Base-by-base conservation (phyloP, 2,329 filamentous ascomycete genomes). In the Claviceps sp. region DNA sequence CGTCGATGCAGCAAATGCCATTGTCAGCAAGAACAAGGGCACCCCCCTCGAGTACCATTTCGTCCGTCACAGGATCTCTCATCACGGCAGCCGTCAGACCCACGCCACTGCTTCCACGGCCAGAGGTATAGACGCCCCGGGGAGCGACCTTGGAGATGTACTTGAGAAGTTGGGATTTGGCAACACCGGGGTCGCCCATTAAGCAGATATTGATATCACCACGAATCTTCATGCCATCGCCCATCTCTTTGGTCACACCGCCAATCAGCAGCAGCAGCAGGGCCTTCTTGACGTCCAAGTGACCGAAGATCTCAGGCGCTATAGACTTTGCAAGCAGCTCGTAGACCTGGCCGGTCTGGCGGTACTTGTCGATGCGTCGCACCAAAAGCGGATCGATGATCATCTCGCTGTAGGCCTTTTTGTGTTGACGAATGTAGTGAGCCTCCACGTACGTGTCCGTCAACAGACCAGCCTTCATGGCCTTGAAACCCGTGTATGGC, bases 121-220 rank as follows among this genome's bases (percentile, higher is more conserved):
- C 86, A 4, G 85, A 87, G 5, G 86, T 90, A 70, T 90, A 90
- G 13, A 90, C 84, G 61, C 89, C 90, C 56, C 93, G 87, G 56
- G 93, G 93, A 1, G 93, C 91, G 34, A 98, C 93, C 72, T 98
- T 97, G 58, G 89, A 89, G 65, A 98, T 97, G 68, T 98, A 98
- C 71, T 96, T 97, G 59, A 98, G 78, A 59, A 98, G 74, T 73
- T 98, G 93, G 40, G 93, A 98, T 73, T 98, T 98, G 72, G 93
- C 93, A 65, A 98, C 93, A 88, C 93, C 93, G 65, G 93, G 93
- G 64, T 98, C 93, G 77, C 93, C 93, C 93, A 98, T 98, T 63
- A 98, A 73, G 68, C 93, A 97, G 56, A 98, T 85, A 71, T 98
- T 98, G 74, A 98, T 95, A 64, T 98, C 93, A 62, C 93, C 93